Base-by-base conservation (phyloP, 495 filamentous ascomycete species). In the Lindgomyces ingoldianus region DNA sequence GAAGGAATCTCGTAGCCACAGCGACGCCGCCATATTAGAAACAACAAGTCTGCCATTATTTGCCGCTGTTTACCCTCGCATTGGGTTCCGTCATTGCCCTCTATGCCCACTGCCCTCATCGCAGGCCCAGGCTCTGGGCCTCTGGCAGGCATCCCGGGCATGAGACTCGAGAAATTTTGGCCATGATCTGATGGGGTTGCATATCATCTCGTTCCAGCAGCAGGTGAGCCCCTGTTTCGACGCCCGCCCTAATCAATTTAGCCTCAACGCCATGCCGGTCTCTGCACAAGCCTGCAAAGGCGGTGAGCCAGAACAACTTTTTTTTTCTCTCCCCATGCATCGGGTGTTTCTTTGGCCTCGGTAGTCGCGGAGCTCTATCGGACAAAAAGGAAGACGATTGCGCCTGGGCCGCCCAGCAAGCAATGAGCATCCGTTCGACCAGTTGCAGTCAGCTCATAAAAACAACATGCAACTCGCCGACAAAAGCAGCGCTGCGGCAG, bases 131-230 rank as follows among this genome's bases (percentile, higher is more conserved):
- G 16, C 10, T 8, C 3, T 26, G 14, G 25, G n/a, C n/a, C n/a
- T n/a, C n/a, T n/a, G n/a, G n/a, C n/a, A n/a, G n/a, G n/a, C n/a
- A n/a, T n/a, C n/a, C n/a, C 45, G 22, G 27, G 33, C 50, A 29
- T 25, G 45, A 11, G 18, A 41, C 55, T 33, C 24, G 47, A 29
- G 39, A 39, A 18, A 50, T 57, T 48, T 30, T 47, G 46, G 11
- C 56, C 62, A 63, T 68, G 65, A 68, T 68, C 65, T 53, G 58
- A 58, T 47, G 58, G 52, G 26, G 8, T 21, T 68, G 65, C 65
- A 68, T 68, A 57, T 49, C 52, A 42, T 41, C 27, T 47, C 14
- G 56, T 50, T 33, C 56, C 63, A 60, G 58, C 53, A 42, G 29
- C 57, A 50, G 51, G 65, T 18, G 21, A 29, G 26, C 58, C 65